Evolutionary conservation across 495 filamentous ascomycete species (phyloP).

Genomic region (Thozetella sp.): DNA sequence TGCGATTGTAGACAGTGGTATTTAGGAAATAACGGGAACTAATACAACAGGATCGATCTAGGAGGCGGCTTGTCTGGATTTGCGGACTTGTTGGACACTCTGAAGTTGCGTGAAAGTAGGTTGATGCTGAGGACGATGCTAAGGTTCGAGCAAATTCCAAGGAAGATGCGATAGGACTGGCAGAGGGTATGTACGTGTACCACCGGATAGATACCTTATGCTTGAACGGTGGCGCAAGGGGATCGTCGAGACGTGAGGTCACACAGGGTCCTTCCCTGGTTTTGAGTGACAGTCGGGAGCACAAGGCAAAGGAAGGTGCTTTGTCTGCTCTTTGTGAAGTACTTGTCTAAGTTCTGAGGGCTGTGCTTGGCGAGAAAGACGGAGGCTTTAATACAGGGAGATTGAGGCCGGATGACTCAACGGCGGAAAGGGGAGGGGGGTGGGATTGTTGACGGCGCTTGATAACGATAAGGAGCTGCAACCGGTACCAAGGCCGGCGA

Average conservation of each 20-base stretch:
- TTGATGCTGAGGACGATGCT: too few species aligned
- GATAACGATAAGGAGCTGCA: neutral
- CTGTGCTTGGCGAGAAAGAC: neutral
- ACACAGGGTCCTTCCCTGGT: neutral
- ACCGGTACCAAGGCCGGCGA: neutral
- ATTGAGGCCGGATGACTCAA: conserved; percentile 1
- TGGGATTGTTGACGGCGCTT: neutral
- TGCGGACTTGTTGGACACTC: too few species aligned
- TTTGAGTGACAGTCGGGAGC: neutral
- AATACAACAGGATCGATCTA: too few species aligned
- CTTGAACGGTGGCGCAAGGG: too few species aligned
- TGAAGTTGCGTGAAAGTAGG: too few species aligned
- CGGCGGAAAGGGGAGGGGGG: neutral
- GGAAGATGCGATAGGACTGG: too few species aligned
- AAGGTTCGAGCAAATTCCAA: too few species aligned
- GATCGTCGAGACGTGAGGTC: neutral
- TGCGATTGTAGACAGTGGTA: too few species aligned
- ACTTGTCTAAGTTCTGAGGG: neutral
- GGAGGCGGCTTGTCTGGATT: too few species aligned
- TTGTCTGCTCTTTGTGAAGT: neutral
- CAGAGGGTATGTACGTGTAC: too few species aligned
- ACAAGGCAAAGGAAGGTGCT: neutral
- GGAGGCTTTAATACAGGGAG: neutral
- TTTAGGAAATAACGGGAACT: too few species aligned
- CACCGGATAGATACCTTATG: too few species aligned